phyloP scores from a whole-genome alignment of 371 early-diverging fungal genomes.

The Mucor circinelloides region DNA sequence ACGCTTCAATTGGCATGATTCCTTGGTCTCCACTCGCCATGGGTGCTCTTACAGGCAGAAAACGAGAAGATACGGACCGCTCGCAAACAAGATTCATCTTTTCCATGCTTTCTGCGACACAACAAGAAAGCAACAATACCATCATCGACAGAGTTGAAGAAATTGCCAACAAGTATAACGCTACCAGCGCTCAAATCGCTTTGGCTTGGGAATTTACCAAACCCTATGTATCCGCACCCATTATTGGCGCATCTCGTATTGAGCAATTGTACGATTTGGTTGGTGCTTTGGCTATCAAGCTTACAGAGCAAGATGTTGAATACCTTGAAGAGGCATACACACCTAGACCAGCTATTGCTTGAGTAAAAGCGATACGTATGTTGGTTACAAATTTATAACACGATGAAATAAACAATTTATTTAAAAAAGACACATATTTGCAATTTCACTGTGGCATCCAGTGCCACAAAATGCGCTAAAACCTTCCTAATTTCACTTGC shows the following conservation, averaged over 20 bases:
- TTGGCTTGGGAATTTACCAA: conserved; percentile 55
- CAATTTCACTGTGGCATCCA: no score
- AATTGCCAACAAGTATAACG: conserved; percentile 43
- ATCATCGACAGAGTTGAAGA: conserved; percentile 44
- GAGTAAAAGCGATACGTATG: no score
- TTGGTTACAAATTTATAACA: no score
- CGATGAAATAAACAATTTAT: no score
- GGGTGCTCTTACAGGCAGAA: conserved; percentile 40
- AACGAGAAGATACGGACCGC: conserved; percentile 15
- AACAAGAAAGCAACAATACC: conserved; percentile 6
- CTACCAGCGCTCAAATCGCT: conserved; percentile 28
- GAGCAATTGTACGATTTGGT: conserved; percentile 42
- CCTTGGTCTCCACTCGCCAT: conserved; percentile 59
- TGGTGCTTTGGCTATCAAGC: conserved; percentile 32
- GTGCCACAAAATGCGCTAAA: no score
- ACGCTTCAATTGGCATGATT: conserved; percentile 46
- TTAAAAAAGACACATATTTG: no score
- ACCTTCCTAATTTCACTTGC: no score
- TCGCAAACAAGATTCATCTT: not conserved
- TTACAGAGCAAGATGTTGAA: conserved; percentile 41
- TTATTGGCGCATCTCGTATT: conserved; percentile 43
- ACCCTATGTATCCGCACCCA: conserved; percentile 38
- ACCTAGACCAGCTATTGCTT: not conserved
- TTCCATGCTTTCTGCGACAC: not conserved
- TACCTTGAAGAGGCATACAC: conserved; percentile 34